Evolutionary conservation across 2,329 filamentous ascomycete genomes (phyloP), one percentile per base, ranked within the genome.

Genomic region (Neonectria ditissima): DNA sequence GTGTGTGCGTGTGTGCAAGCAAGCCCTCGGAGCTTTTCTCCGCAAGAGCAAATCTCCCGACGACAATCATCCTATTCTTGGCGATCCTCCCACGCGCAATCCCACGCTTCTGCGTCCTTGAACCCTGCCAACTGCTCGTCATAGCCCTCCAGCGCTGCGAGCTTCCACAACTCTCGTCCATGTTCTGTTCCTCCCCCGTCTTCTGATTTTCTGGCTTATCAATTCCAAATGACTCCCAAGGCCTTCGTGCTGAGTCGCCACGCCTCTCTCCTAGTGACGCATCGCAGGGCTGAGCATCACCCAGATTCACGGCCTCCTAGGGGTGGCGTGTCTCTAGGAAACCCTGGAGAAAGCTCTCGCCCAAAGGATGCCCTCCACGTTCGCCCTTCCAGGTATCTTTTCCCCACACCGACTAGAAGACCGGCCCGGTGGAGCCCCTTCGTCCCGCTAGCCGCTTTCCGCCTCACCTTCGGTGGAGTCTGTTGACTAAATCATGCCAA

Each of bases 371-470:
- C 22, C 51, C 39, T 58, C 37, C 53, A 48, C 32, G 30, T 16
- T 56, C 62, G 63, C 30, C 53, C 53, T 41, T 55, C 22, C 22
- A 75, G 62, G 72, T 75, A 75, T 68, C 73, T 71, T 66, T 67
- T 73, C 73, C 66, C 75, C 74, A 68, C 70, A 76, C 67, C 70
- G 75, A 76, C 74, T 64, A 48, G 62, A 55, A 37, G 65, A 67
- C 71, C 69, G 71, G 71, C 59, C 71, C 69, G 71, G 71, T 72
- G 71, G 67, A 72, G 70, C 63, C 69, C 62, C 55, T 48, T 52
- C 48, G 53, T 68, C 41, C 45, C n/a, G 22, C 66, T 56, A 71
- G 59, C 61, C 63, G 55, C 66, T 70, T 55, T 63, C 54, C 57
- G 62, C 61, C 63, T 65, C 50, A 47, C 47, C 47, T 60, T 51